Evolutionary conservation across 345 rosid species (phyloP).

Genomic region (Lepidium africanum): DNA sequence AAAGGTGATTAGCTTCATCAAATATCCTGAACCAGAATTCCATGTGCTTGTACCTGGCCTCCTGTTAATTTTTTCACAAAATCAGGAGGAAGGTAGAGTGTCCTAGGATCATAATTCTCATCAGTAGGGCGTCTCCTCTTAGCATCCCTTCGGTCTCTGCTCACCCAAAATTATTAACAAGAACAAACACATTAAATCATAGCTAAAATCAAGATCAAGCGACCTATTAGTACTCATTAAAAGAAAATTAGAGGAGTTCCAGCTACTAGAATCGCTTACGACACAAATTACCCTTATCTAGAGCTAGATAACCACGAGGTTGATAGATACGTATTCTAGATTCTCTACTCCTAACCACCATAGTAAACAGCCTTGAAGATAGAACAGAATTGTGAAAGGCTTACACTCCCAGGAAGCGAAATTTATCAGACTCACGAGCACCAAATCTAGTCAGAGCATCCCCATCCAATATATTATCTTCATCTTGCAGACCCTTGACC

Average conservation of each 20-base stretch:
- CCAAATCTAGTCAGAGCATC: constrained; percentile 63
- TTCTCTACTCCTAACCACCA: constrained; percentile 3
- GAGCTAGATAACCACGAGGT: background rate
- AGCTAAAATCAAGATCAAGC: background rate
- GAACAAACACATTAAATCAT: background rate
- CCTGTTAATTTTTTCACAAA: constrained; percentile 72
- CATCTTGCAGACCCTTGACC: constrained; percentile 31
- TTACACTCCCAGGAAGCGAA: constrained; percentile 72
- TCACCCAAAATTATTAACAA: constrained; percentile 11
- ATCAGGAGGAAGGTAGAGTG: constrained; percentile 81
- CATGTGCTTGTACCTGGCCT: constrained; percentile 60
- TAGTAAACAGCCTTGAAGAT: constrained; percentile 1
- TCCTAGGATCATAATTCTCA: constrained; percentile 66
- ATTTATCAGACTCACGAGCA: constrained; percentile 67
- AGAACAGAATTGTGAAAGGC: constrained; percentile 24
- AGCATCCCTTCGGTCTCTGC: constrained; percentile 66
- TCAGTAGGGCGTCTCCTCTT: constrained; percentile 64
- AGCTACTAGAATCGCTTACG: background rate
- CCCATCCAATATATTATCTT: constrained; percentile 32
- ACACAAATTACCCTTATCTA: background rate
- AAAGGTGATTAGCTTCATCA: constrained; percentile 1
- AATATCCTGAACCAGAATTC: constrained; percentile 3
- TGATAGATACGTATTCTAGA: background rate
- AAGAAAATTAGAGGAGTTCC: background rate
- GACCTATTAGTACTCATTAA: background rate